Evolutionary conservation across 768 basidiomycete genomes (phyloP).

Genomic region (Suillus alpinus): DNA sequence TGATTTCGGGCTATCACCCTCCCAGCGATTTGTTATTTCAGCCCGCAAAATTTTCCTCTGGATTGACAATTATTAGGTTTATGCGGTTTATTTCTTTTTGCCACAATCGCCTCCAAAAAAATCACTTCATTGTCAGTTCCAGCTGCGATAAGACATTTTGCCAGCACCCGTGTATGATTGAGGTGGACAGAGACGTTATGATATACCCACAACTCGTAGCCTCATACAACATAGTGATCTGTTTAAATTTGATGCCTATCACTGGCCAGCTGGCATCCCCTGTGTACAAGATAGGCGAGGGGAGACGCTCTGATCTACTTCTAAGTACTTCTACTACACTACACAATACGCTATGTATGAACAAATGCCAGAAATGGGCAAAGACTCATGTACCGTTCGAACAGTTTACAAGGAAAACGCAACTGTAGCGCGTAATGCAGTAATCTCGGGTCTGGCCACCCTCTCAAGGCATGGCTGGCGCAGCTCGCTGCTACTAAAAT

Average conservation of each 20-base stretch:
- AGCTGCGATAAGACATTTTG: not conserved
- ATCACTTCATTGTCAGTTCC: not conserved
- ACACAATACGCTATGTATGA: constrained; percentile 3
- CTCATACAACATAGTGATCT: not conserved
- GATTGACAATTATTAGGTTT: no score
- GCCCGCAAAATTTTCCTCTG: no score
- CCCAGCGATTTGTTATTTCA: not conserved
- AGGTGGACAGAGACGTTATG: no score
- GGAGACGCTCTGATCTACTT: not conserved
- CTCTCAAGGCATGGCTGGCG: not conserved
- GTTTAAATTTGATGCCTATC: no score
- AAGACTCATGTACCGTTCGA: not conserved
- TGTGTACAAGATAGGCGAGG: not conserved
- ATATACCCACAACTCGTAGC: no score
- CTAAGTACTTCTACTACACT: constrained; percentile 1
- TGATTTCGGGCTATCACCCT: no score
- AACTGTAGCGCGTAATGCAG: not conserved
- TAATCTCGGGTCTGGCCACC: not conserved
- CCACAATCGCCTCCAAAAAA: not conserved
- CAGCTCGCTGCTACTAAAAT: not conserved
- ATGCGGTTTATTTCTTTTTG: not conserved
- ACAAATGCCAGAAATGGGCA: not conserved
- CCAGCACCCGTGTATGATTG: no score
- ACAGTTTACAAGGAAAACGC: constrained; percentile 4
- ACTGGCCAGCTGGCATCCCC: not conserved